Conservation (phyloP, 257 asterid species). For the Ballota nigra region DNA sequence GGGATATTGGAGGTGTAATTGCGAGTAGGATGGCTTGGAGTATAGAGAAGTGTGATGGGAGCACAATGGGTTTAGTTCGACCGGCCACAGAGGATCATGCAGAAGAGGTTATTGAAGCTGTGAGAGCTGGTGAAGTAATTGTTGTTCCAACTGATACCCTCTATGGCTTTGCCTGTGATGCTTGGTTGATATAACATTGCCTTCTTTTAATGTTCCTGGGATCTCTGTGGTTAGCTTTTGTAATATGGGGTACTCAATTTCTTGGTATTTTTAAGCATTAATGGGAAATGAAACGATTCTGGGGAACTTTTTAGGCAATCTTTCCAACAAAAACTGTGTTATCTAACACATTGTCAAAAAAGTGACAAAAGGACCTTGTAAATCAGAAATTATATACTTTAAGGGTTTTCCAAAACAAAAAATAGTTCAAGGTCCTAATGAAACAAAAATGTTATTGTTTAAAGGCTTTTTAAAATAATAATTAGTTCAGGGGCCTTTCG, state of each 20-base stretch:
- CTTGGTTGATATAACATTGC: slow-evolving; percentile 62
- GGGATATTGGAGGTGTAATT: slow-evolving; percentile 28
- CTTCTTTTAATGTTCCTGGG: not conserved
- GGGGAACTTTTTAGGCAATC: not conserved
- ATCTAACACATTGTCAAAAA: too few species aligned
- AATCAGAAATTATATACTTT: too few species aligned
- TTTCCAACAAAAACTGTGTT: too few species aligned
- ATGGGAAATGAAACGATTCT: not conserved
- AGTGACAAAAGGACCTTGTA: too few species aligned
- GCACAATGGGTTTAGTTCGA: slow-evolving; percentile 40
- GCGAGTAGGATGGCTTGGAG: slow-evolving; percentile 44
- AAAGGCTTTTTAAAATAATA: too few species aligned
- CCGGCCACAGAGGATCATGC: slow-evolving; percentile 67
- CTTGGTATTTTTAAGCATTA: slow-evolving; percentile 4
- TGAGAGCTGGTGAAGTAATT: slow-evolving; percentile 70
- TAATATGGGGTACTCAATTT: not conserved
- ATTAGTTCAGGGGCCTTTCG: too few species aligned
- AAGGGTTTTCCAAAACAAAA: too few species aligned
- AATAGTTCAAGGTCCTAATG: too few species aligned
- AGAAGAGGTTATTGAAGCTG: slow-evolving; percentile 68
- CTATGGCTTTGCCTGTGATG: slow-evolving; percentile 96
- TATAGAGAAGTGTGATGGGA: slow-evolving; percentile 40
- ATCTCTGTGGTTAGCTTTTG: not conserved
- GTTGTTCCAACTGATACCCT: slow-evolving; percentile 96
- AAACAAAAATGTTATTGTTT: too few species aligned